Base-by-base conservation (phyloP, 345 rosid genomes). In the Salix purpurea region DNA sequence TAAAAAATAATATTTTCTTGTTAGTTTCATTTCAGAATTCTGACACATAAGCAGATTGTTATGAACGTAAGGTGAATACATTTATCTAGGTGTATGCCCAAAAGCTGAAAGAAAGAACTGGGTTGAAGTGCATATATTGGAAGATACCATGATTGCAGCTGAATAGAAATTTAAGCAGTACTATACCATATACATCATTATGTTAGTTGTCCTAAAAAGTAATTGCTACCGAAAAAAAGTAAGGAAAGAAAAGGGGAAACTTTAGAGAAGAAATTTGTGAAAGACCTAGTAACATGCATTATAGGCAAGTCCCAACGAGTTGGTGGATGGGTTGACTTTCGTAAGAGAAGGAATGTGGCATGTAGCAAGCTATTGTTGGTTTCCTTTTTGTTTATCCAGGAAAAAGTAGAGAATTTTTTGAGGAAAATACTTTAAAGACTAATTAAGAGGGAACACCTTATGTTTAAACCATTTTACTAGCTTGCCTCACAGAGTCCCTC, bases 131-230 rank as follows among this genome's bases (percentile, higher is more conserved):
- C 77, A 69, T 78, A 69, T 30, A 44, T 32, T 37, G 26, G 73
- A 72, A 75, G 82, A 75, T 36, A 37, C 69, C 70, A 69, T 75
- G 69, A 77, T 66, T 66, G 15, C 40, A 37, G 24, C 39, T 50
- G 32, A 58, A 56, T 50, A 65, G 26, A 23, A 28, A 46, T 73
- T 67, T 61, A 28, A 67, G 69, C 62, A 74, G 28, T 10, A 65
- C 61, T 28, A 58, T 64, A 54, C 30, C 60, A 48, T 65, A 58
- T 8, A 36, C 44, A 70, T 65, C 60, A 78, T 78, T 72, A 34
- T 78, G 65, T 72, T 72, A 70, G 26, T 52, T 44, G 44, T 69
- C 73, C 46, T 26, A 60, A 5, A 52, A 60, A 46, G 26, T 52
- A 3, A 71, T 46, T 46, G 15, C 40, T 69, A 8, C 48, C 5